A percentile compares a stretch with the other conserved stretches of the same genome.
phyloP scores from a whole-genome alignment of 345 rosid genomes.

The Corchorus olitorius region DNA sequence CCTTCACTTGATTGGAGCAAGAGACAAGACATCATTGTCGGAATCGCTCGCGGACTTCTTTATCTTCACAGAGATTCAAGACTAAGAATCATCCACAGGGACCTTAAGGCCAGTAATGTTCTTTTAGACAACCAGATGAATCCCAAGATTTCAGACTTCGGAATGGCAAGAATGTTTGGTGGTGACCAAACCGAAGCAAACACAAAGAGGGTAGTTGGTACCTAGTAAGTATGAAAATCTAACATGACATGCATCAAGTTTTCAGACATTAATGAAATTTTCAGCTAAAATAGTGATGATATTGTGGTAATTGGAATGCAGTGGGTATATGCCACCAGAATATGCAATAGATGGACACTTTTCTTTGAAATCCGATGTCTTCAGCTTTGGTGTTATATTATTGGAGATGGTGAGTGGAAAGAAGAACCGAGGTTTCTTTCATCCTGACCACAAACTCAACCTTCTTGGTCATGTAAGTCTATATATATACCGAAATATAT shows the following conservation, averaged over 20 bases:
- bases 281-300: too few relatives aligned
- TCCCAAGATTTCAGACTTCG: slow-evolving; percentile 44
- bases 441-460: slow-evolving; percentile 26
- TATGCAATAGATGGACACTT: slow-evolving; percentile 42
- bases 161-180: slow-evolving; percentile 34
- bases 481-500: background rate
- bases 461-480: slow-evolving; percentile 49
- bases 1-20: slow-evolving; percentile 25
- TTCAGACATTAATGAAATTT: background rate
- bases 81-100: slow-evolving; percentile 37
- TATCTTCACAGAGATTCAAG: slow-evolving; percentile 43
- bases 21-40: slow-evolving; percentile 30
- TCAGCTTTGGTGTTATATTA: slow-evolving; percentile 46
- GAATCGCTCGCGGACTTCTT: slow-evolving; percentile 41
- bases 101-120: slow-evolving; percentile 36
- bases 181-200: slow-evolving; percentile 28
- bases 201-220: slow-evolving; percentile 33
- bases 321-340: slow-evolving; percentile 54
- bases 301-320: slow-evolving; percentile 3
- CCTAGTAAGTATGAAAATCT: slow-evolving; percentile 28
- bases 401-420: slow-evolving; percentile 51
- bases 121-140: slow-evolving; percentile 37
- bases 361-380: slow-evolving; percentile 46
- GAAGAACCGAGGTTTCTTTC: slow-evolving; percentile 33
- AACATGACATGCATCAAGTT: background rate